Conservation (phyloP, 2,329 filamentous ascomycete genomes). For the Neonectria sp. region DNA sequence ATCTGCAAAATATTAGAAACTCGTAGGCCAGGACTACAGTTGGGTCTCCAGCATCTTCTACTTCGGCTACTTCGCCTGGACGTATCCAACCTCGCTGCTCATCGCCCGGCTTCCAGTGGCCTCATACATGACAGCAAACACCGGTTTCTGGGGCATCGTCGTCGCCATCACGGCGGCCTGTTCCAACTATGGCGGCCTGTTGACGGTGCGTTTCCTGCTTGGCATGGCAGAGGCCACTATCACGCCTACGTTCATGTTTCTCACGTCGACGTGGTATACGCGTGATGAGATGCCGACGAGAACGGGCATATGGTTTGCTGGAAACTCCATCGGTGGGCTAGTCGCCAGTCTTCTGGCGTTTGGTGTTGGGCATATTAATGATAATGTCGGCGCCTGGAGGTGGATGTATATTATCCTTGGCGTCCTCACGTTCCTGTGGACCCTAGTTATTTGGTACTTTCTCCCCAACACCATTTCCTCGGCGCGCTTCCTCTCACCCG, state of each 20-base stretch:
- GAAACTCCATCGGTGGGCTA: constrained; percentile 65
- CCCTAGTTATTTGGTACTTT: constrained; percentile 61
- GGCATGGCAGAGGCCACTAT: constrained; percentile 70
- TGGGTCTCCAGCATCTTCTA: constrained; percentile 70
- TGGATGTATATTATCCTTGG: constrained; percentile 73
- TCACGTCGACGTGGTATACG: constrained; percentile 70
- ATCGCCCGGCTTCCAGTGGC: constrained; percentile 63
- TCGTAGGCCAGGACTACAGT: constrained; percentile 67
- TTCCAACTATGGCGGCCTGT: constrained; percentile 63
- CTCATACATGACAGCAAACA: constrained; percentile 63
- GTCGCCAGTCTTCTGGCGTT: constrained; percentile 67
- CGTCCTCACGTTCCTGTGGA: constrained; percentile 65
- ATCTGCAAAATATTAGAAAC: constrained; percentile 31
- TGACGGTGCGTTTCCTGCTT: constrained; percentile 66
- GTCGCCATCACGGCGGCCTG: constrained; percentile 63
- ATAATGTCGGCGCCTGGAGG: constrained; percentile 65
- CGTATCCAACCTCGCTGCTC: constrained; percentile 66
- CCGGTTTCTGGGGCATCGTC: constrained; percentile 65
- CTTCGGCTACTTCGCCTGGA: constrained; percentile 63
- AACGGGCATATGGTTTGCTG: constrained; percentile 70
- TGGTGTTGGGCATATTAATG: constrained; percentile 67
- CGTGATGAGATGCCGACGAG: constrained; percentile 69
- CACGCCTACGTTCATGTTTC: constrained; percentile 69
- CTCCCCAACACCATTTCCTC: constrained; percentile 68
- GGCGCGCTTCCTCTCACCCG: constrained; percentile 69